A percentile compares a stretch with the other conserved stretches of the same genome.
phyloP scores from a whole-genome alignment of 768 basidiomycete genomes.

The Rhizopogon roseolus region DNA sequence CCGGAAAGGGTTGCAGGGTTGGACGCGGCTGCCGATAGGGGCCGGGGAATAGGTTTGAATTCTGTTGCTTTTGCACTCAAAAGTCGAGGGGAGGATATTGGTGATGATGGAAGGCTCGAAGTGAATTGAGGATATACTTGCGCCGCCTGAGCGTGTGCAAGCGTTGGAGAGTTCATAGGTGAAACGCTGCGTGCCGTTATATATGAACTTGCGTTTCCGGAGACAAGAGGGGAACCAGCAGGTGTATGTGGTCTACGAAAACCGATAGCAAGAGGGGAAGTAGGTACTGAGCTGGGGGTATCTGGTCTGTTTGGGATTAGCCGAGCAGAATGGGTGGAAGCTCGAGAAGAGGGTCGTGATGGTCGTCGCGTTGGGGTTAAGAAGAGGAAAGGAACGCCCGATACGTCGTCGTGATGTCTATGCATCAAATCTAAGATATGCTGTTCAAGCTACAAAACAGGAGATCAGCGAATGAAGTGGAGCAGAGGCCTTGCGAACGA shows the following conservation, averaged over 20 bases:
- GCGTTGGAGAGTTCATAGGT: slow-evolving; percentile 65
- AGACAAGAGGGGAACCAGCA: slow-evolving; percentile 68
- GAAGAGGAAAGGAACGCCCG: slow-evolving; percentile 79
- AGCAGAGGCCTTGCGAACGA: slow-evolving; percentile 21
- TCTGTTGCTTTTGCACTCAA: slow-evolving; percentile 88
- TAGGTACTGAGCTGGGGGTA: slow-evolving; percentile 70
- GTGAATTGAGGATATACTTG: slow-evolving; percentile 60
- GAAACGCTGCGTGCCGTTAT: slow-evolving; percentile 48
- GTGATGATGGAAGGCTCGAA: slow-evolving; percentile 81
- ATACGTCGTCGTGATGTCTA: slow-evolving; percentile 82
- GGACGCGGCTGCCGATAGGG: slow-evolving; percentile 69
- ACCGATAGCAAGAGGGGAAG: slow-evolving; percentile 68
- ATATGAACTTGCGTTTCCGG: slow-evolving; percentile 49
- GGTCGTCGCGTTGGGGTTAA: slow-evolving; percentile 77
- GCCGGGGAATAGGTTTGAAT: slow-evolving; percentile 80
- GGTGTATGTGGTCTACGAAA: slow-evolving; percentile 82
- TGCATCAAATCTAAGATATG: slow-evolving; percentile 94
- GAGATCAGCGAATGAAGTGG: slow-evolving; percentile 12
- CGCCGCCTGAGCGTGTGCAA: slow-evolving; percentile 49
- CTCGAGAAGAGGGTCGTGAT: slow-evolving; percentile 76
- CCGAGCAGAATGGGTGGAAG: slow-evolving; percentile 65
- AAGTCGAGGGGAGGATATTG: slow-evolving; percentile 77
- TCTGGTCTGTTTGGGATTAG: slow-evolving; percentile 64
- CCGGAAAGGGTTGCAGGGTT: slow-evolving; percentile 43
- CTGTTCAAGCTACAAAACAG: slow-evolving; percentile 64